Conservation (phyloP, 1,139 yeast species). For the Taphrina confusa region DNA sequence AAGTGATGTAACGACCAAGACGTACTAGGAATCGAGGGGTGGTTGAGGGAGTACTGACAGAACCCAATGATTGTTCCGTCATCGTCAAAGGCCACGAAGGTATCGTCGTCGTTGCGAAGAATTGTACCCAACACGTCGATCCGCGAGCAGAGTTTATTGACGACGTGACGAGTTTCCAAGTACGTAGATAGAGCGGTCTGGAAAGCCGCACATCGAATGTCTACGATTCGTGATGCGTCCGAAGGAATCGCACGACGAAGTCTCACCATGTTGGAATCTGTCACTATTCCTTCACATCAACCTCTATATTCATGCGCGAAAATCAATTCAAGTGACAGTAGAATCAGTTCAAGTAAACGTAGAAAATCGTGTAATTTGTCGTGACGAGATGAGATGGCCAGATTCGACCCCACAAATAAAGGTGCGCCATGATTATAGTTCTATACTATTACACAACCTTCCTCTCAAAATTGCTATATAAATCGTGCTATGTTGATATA, state of each 20-base stretch:
- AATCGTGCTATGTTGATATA: too few species aligned
- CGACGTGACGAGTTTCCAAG: not conserved
- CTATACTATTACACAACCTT: too few species aligned
- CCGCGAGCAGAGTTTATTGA: not conserved
- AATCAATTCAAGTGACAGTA: too few species aligned
- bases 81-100: not conserved
- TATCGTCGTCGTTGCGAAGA: not conserved
- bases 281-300: not conserved
- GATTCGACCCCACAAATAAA: too few species aligned
- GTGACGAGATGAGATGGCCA: too few species aligned
- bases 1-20: not conserved
- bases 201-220: not conserved
- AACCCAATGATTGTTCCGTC: not conserved
- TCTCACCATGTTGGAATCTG: not conserved
- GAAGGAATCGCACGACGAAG: not conserved
- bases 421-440: too few species aligned
- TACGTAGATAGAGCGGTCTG: not conserved
- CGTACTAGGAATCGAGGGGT: not conserved
- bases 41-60: not conserved
- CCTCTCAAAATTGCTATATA: too few species aligned
- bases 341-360: too few species aligned
- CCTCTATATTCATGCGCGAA: not conserved
- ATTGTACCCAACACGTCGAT: not conserved
- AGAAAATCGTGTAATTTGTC: too few species aligned
- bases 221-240: not conserved